Base-by-base conservation (phyloP, 116 monocot species). In the Thalassia testudinum region DNA sequence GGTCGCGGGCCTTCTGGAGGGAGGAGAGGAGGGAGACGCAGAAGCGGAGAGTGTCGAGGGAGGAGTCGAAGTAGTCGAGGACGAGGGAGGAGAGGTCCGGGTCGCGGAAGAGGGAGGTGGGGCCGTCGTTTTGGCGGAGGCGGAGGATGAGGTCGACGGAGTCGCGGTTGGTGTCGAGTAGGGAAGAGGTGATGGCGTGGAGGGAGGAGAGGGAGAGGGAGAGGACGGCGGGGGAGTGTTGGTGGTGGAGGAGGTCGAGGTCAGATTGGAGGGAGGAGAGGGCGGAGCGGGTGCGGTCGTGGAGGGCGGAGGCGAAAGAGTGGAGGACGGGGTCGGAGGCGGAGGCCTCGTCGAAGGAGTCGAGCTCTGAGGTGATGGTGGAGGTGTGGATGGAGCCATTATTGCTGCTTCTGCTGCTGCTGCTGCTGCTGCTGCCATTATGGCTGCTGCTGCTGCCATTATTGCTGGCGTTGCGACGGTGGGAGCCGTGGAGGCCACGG, bases 181-280 rank as follows among this genome's bases (percentile, higher is more conserved):
- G 64, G 23, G 53, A 57, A 18, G 21, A 42, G 34, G 64, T 49
- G 42, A 44, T 47, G 34, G 58, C 71, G 29, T 43, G 18, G 58
- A 71, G 71, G 52, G 71, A 59, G 49, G 45, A 47, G 59, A 71
- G 65, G 30, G 71, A 71, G 53, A 65, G 71, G 28, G 58, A 64
- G 24, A 28, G 64, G 30, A 58, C 19, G 0, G n/a, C n/a, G n/a
- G n/a, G n/a, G n/a, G n/a, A n/a, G n/a, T n/a, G n/a, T n/a, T 4
- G 14, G 37, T 26, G 21, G n/a, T n/a, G n/a, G n/a, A n/a, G n/a
- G n/a, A n/a, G n/a, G n/a, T 43, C 52, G 20, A 38, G 54, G 42
- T 49, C 43, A 5, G 4, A 20, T 5, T 43, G 52, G 18, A 71
- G 24, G 21, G 71, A 24, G 13, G 64, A 58, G 51, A 71, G 17